phyloP scores from a whole-genome alignment of 495 filamentous ascomycete genomes.

The Aspergillus taichungensis region DNA sequence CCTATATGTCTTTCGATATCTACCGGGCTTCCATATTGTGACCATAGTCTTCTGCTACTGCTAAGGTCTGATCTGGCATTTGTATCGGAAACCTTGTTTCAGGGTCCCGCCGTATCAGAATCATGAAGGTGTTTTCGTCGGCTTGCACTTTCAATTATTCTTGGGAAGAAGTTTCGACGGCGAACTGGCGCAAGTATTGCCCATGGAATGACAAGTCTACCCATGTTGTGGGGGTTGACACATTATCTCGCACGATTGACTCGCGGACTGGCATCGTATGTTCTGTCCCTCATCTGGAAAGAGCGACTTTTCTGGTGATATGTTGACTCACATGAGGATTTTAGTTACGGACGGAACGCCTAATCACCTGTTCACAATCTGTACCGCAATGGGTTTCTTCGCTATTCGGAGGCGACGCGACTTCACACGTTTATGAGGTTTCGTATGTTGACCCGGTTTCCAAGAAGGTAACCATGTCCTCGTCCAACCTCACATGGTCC shows the following conservation, averaged over 20 bases:
- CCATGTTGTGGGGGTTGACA: conserved; percentile 93
- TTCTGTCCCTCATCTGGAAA: conserved; percentile 5
- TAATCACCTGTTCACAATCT: conserved; percentile 89
- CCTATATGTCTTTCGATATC: neutral
- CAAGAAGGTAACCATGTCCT: conserved; percentile 89
- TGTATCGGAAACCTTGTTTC: neutral
- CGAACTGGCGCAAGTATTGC: conserved; percentile 98
- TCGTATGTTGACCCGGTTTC: conserved; percentile 78
- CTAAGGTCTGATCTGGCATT: too few relatives aligned
- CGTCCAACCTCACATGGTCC: conserved; percentile 79
- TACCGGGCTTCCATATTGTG: too few relatives aligned
- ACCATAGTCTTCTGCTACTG: too few relatives aligned
- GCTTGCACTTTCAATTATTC: conserved; percentile 88
- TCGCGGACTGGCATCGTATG: conserved; percentile 71
- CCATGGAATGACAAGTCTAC: conserved; percentile 95
- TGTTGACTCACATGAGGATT: conserved; percentile 2
- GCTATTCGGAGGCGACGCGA: conserved; percentile 61
- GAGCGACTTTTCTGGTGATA: neutral
- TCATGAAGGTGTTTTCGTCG: conserved; percentile 92
- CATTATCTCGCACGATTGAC: conserved; percentile 74
- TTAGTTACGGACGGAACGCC: conserved; percentile 84
- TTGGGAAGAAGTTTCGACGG: conserved; percentile 98
- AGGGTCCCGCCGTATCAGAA: neutral
- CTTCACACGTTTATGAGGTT: conserved; percentile 84
- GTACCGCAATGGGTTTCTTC: conserved; percentile 79